Conservation (phyloP, 2,329 filamentous ascomycete genomes). For the Paecilomyces variotii region DNA sequence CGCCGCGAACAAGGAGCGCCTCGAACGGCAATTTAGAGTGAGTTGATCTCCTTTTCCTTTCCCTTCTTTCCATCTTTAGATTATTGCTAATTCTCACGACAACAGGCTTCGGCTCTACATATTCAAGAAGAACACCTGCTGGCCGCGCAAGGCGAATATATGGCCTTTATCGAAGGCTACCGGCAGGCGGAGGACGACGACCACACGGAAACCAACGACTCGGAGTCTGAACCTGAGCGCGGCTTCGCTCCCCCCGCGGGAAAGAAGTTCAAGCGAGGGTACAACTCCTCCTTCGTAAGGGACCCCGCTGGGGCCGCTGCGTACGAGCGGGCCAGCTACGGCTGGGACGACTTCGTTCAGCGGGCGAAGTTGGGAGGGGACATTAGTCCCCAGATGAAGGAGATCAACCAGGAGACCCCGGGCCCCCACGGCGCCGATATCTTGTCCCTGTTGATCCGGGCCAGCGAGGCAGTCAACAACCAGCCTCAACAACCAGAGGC, state of each 20-base stretch:
- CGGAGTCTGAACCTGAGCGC: constrained; percentile 21
- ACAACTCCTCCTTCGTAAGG: constrained; percentile 27
- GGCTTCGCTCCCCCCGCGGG: constrained; percentile 15
- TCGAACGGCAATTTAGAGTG: constrained; percentile 26
- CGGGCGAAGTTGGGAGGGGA: constrained; percentile 30
- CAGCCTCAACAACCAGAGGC: constrained; percentile 2
- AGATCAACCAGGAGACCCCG: constrained; percentile 23
- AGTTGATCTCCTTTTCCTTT: constrained; percentile 4
- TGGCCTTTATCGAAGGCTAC: constrained; percentile 30
- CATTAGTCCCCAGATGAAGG: constrained; percentile 31
- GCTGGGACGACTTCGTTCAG: constrained; percentile 35
- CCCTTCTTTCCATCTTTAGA: neutral
- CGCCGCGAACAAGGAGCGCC: constrained; percentile 22
- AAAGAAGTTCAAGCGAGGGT: constrained; percentile 24
- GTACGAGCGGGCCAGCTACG: constrained; percentile 25
- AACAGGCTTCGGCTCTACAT: constrained; percentile 18
- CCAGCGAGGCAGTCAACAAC: constrained; percentile 16
- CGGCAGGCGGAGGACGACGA: constrained; percentile 34
- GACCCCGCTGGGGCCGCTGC: constrained; percentile 24
- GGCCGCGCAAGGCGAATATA: constrained; percentile 33
- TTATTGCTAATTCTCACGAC: constrained; percentile 1
- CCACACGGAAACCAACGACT: constrained; percentile 29
- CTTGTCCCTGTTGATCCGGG: constrained; percentile 20
- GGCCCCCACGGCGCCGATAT: constrained; percentile 16
- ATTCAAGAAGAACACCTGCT: constrained; percentile 31